Percentiles rank a stretch among this genome's conserved stretches.
phyloP scores from a whole-genome alignment of 805 yeast species.

The Myxozyma sirexii region DNA sequence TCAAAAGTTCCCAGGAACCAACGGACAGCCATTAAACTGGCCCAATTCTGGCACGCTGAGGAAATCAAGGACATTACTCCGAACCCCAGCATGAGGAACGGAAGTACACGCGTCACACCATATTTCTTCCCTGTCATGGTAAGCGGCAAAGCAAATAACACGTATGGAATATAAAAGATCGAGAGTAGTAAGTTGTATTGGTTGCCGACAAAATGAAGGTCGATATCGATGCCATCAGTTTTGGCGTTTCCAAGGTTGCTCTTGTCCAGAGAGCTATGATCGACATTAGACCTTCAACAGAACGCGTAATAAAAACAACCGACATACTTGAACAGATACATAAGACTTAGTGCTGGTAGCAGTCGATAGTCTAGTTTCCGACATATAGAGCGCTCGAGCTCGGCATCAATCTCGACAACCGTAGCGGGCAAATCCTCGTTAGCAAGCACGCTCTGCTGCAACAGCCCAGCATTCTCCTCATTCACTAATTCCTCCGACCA shows the following conservation, averaged over 20 bases:
- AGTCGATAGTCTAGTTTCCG: conserved; percentile 51
- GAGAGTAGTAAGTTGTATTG: conserved; percentile 53
- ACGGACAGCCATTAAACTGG: conserved; percentile 51
- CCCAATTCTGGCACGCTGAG: conserved; percentile 49
- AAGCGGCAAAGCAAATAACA: conserved; percentile 50
- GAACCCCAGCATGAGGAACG: conserved; percentile 50
- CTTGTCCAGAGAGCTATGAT: conserved; percentile 48
- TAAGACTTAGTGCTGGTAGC: conserved; percentile 50
- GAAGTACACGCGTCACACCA: conserved; percentile 51
- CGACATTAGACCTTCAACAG: conserved; percentile 2
- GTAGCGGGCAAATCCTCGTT: conserved; percentile 24
- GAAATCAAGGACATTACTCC: conserved; percentile 49
- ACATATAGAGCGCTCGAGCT: conserved; percentile 37
- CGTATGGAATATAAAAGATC: conserved; percentile 52
- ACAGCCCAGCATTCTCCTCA: conserved; percentile 9
- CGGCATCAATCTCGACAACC: conserved; percentile 30
- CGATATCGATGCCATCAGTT: conserved; percentile 50
- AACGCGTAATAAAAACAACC: not conserved
- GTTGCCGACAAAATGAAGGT: conserved; percentile 48
- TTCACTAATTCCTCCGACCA: not conserved
- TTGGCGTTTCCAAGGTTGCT: conserved; percentile 56
- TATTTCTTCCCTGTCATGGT: conserved; percentile 48
- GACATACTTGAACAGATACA: conserved; percentile 50
- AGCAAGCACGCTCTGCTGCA: conserved; percentile 26
- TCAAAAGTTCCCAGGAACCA: conserved; percentile 57